These are phyloP conservation scores for Samsoniella hepiali DNA, from an alignment of 2,329 filamentous ascomycete species.

Conservation along the genomic window DNA sequence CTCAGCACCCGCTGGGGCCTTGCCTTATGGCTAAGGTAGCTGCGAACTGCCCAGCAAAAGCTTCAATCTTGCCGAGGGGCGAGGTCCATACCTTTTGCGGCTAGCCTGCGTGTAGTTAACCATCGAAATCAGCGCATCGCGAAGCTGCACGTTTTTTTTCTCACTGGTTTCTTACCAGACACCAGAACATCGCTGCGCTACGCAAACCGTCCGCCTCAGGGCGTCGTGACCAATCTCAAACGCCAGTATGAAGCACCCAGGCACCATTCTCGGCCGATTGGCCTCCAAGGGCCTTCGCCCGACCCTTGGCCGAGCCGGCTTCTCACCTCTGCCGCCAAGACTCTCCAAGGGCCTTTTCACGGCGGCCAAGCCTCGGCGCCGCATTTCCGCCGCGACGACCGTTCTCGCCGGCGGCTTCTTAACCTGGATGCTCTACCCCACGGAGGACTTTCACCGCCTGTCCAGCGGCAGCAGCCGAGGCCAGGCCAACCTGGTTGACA, in stretches of 20 bases:
- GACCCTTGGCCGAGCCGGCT: not conserved
- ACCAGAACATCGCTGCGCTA: not conserved
- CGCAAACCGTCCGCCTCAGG: not conserved
- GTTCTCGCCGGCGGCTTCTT: constrained; percentile 37
- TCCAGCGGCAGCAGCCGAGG: constrained; percentile 22
- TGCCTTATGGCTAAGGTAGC: too few species aligned
- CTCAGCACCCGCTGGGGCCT: not conserved
- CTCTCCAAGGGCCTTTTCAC: constrained; percentile 13
- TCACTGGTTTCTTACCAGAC: not conserved
- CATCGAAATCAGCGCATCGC: not conserved
- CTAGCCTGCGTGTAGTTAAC: not conserved
- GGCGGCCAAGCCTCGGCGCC: constrained; percentile 7
- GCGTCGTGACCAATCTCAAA: not conserved
- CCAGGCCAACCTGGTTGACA: not conserved
- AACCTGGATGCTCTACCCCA: constrained; percentile 43
- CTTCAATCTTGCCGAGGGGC: not conserved
- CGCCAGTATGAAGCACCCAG: constrained; percentile 11
- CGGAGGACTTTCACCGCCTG: constrained; percentile 40
- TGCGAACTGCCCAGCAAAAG: not conserved
- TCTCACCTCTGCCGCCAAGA: constrained; percentile 2
- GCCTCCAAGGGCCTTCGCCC: constrained; percentile 14
- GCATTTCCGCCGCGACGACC: constrained; percentile 21
- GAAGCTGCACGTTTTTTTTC: not conserved
- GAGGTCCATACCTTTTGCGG: not conserved
- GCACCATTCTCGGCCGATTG: constrained; percentile 13